A percentile compares a stretch with the other conserved stretches of the same genome.
Conservation (phyloP, 345 rosid genomes). For the Cardamine occulta region DNA sequence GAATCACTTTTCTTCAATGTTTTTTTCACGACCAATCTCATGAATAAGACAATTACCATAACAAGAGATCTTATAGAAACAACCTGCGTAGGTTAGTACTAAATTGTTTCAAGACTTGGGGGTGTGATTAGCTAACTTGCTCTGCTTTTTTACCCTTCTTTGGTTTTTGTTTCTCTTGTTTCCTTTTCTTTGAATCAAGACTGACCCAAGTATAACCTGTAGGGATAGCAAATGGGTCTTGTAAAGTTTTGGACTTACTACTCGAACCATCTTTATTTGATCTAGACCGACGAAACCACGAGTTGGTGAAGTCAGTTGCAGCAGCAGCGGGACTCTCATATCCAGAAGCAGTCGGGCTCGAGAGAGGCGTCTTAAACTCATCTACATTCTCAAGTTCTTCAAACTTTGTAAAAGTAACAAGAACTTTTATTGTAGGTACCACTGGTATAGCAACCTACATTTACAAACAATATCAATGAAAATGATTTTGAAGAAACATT, state of each 20-base stretch:
- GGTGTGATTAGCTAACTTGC: constrained; percentile 41
- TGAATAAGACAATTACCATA: neutral
- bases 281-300: constrained; percentile 88
- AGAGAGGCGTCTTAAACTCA: constrained; percentile 89
- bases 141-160: constrained; percentile 65
- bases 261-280: constrained; percentile 52
- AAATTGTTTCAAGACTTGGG: constrained; percentile 34
- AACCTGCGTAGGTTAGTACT: constrained; percentile 33
- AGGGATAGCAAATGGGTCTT: constrained; percentile 85
- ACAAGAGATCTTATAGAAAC: neutral
- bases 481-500: neutral
- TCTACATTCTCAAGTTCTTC: constrained; percentile 83
- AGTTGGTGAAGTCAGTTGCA: constrained; percentile 49
- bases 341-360: constrained; percentile 70
- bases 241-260: constrained; percentile 59
- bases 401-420: constrained; percentile 89
- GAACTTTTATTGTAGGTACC: constrained; percentile 87
- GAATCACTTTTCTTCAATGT: neutral
- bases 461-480: neutral
- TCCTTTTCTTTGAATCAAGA: constrained; percentile 83
- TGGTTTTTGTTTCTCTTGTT: constrained; percentile 77
- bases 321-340: constrained; percentile 64
- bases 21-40: neutral
- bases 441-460: constrained; percentile 96
- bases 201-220: constrained; percentile 78